These are phyloP conservation scores for Apiospora aurea DNA, from an alignment of 2,329 filamentous ascomycete species.

Conservation along the genomic window DNA sequence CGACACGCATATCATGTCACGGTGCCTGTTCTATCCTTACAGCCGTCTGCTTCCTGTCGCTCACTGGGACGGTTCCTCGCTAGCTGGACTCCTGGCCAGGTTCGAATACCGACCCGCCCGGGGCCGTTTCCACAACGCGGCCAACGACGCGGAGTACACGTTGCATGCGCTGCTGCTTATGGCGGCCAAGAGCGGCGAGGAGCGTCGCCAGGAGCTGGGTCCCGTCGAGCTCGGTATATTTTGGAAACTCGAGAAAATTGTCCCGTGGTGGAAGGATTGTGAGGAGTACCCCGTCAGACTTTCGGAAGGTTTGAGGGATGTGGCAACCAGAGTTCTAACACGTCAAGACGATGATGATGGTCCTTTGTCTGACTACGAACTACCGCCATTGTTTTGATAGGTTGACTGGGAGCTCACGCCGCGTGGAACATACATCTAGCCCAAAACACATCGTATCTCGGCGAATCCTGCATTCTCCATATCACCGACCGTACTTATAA, in stretches of 20 bases:
- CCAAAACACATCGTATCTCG: too few species aligned
- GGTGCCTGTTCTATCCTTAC: not conserved
- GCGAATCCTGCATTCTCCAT: too few species aligned
- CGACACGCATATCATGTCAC: not conserved
- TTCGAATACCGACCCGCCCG: not conserved
- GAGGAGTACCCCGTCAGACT: not conserved
- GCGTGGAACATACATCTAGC: too few species aligned
- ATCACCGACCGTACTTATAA: too few species aligned
- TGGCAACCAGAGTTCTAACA: not conserved
- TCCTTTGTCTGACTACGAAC: too few species aligned
- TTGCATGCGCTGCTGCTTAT: not conserved
- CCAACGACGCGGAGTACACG: not conserved
- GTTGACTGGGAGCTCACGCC: too few species aligned
- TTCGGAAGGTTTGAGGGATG: not conserved
- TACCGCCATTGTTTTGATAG: too few species aligned
- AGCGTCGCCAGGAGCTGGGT: not conserved
- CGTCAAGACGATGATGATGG: not conserved
- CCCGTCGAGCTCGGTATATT: not conserved
- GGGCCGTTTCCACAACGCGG: not conserved
- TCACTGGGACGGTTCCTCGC: not conserved
- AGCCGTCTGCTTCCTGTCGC: not conserved
- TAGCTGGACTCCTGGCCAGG: not conserved
- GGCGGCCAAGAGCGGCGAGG: not conserved
- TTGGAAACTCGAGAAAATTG: not conserved
- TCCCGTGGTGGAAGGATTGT: not conserved